Evolutionary conservation across 2,329 filamentous ascomycete species (phyloP).

Genomic region (Sporothrix mexicana): DNA sequence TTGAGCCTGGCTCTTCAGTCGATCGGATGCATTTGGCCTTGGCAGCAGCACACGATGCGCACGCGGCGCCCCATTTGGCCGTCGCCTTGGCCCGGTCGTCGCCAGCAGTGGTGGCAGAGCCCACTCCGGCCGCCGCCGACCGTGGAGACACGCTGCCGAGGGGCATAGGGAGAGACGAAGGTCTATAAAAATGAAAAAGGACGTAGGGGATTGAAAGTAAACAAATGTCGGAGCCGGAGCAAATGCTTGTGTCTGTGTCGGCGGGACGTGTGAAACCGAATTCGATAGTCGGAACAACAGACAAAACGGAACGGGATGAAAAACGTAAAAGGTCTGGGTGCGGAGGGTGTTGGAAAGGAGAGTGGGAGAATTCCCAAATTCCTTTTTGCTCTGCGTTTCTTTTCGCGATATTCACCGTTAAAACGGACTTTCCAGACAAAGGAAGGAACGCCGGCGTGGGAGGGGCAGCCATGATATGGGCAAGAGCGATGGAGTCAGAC

Average conservation of each 20-base stretch:
- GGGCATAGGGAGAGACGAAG: not conserved
- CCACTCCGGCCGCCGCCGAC: conserved; percentile 10
- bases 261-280: not conserved
- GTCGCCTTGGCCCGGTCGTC: conserved; percentile 38
- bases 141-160: conserved; percentile 17
- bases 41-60: conserved; percentile 54
- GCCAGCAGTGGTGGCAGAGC: not conserved
- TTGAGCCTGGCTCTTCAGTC: conserved; percentile 46
- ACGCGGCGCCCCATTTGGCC: conserved; percentile 57
- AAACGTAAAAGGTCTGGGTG: not conserved
- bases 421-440: conserved; percentile 9
- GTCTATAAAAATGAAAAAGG: not conserved
- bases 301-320: not conserved
- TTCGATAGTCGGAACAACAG: not conserved
- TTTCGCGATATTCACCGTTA: not conserved
- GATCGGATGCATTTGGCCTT: conserved; percentile 59
- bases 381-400: too few relatives aligned
- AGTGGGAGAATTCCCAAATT: not conserved
- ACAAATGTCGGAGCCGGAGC: not conserved
- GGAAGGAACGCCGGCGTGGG: not conserved
- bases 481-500: too few relatives aligned
- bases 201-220: not conserved
- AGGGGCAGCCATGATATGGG: not conserved
- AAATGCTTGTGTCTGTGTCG: not conserved
- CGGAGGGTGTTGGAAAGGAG: not conserved